phyloP scores from a whole-genome alignment of 768 basidiomycete species.

The Amanita phalloides region DNA sequence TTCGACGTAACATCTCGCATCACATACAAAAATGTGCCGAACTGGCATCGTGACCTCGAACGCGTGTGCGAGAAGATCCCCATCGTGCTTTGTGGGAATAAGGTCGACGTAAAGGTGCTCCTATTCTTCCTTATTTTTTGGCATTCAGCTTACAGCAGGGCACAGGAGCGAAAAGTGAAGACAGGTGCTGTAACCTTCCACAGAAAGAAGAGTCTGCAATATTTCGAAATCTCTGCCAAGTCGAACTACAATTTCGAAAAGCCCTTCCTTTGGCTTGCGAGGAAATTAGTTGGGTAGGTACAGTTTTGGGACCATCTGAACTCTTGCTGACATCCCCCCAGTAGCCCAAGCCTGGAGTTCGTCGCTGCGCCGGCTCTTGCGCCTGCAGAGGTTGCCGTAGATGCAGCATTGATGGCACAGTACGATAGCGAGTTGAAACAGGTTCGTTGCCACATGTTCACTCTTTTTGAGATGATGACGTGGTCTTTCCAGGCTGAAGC shows the following conservation, averaged over 20 bases:
- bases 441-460: conserved; percentile 25
- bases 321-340: conserved; percentile 16
- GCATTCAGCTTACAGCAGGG: conserved; percentile 1
- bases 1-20: conserved; percentile 99
- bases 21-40: conserved; percentile 99
- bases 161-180: conserved; percentile 98
- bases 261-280: conserved; percentile 98
- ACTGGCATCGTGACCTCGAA: conserved; percentile 99
- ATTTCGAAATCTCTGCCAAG: conserved; percentile 99
- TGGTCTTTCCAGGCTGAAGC: conserved; percentile 53
- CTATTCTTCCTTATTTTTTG: conserved; percentile 4
- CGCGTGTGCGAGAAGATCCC: conserved; percentile 99
- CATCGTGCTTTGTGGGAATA: conserved; percentile 98
- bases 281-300: conserved; percentile 92
- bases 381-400: conserved; percentile 87
- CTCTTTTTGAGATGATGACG: conserved; percentile 3
- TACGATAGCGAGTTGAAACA: conserved; percentile 70
- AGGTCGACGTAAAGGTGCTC: conserved; percentile 96
- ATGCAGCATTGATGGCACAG: conserved; percentile 62
- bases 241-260: conserved; percentile 99
- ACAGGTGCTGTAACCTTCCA: conserved; percentile 98
- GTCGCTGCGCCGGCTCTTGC: conserved; percentile 94
- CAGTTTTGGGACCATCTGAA: not conserved
- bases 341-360: conserved; percentile 84
- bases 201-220: conserved; percentile 99